Evolutionary conservation across 257 asterid genomes (phyloP).

Genomic region (Henckelia pumila): DNA sequence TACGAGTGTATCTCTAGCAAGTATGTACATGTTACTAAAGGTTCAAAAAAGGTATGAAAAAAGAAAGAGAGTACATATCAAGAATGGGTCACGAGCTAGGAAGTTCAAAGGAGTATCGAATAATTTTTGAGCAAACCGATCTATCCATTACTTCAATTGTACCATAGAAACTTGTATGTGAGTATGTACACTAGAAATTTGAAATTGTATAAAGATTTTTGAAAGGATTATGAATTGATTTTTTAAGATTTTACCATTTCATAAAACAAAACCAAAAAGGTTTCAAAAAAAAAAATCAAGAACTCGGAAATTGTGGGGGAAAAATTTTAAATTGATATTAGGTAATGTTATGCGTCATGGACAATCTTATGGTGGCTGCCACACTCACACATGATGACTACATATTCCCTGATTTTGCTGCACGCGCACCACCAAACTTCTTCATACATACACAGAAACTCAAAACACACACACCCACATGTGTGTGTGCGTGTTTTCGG

Average conservation of each 20-base stretch:
- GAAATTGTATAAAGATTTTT: too few species aligned
- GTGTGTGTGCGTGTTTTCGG: slow-evolving; percentile 9
- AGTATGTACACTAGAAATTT: too few species aligned
- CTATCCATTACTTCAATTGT: too few species aligned
- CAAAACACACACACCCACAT: slow-evolving; percentile 3
- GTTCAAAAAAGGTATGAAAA: slow-evolving; percentile 16
- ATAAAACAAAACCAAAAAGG: too few species aligned
- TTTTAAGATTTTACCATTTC: neutral
- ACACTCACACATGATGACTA: slow-evolving; percentile 55
- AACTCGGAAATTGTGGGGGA: neutral
- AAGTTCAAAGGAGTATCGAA: slow-evolving; percentile 3
- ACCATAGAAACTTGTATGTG: too few species aligned
- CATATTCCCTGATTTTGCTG: slow-evolving; percentile 43
- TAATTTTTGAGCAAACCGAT: too few species aligned
- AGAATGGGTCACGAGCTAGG: slow-evolving; percentile 13
- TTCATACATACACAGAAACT: slow-evolving; percentile 21
- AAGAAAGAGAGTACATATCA: slow-evolving; percentile 19
- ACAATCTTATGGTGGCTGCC: slow-evolving; percentile 70
- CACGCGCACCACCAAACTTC: slow-evolving; percentile 85
- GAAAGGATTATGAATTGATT: too few species aligned
- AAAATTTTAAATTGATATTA: slow-evolving; percentile 30
- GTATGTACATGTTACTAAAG: slow-evolving; percentile 20
- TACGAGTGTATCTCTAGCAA: slow-evolving; percentile 26
- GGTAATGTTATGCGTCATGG: slow-evolving; percentile 46
- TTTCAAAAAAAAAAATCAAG: slow-evolving; percentile 27